These are phyloP conservation scores for Brassica rapa DNA, from an alignment of 345 rosid species.

Conservation along the genomic window DNA sequence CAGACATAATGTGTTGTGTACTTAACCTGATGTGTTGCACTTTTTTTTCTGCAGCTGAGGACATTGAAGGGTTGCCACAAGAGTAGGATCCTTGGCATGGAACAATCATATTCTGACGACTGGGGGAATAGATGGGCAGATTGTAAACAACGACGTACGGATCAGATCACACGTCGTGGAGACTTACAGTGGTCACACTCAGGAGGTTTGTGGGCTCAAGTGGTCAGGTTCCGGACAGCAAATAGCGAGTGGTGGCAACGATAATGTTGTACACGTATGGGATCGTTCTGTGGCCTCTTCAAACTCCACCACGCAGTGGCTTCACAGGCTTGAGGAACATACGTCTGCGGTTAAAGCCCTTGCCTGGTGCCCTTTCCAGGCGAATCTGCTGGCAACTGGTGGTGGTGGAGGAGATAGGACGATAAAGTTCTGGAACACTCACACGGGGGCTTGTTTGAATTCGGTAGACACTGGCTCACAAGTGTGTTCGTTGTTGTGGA, in stretches of 20 bases:
- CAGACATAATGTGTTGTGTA: too few species aligned
- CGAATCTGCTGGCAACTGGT: not conserved
- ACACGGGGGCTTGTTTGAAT: not conserved
- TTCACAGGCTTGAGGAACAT: not conserved
- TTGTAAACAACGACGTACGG: not conserved
- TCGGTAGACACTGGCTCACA: not conserved
- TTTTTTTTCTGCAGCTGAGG: too few species aligned
- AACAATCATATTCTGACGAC: too few species aligned
- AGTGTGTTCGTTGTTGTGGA: not conserved
- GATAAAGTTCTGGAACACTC: slow-evolving; percentile 2
- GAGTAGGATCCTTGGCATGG: too few species aligned
- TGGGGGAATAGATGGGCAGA: too few species aligned
- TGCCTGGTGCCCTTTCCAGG: slow-evolving; percentile 6
- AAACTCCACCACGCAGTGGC: not conserved
- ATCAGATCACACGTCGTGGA: slow-evolving; percentile 8
- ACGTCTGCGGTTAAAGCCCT: not conserved
- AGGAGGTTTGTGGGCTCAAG: slow-evolving; percentile 2
- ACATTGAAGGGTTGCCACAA: too few species aligned
- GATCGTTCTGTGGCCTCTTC: not conserved
- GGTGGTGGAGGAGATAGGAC: not conserved
- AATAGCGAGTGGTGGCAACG: slow-evolving; percentile 7
- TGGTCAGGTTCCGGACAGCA: slow-evolving; percentile 5
- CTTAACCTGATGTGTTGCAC: too few species aligned
- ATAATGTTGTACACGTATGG: slow-evolving; percentile 1
- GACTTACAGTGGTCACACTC: slow-evolving; percentile 4